Percentiles rank a stretch among this genome's conserved stretches.
Conservation (phyloP, 805 yeast genomes). For the Debaryomyces prosopidis region DNA sequence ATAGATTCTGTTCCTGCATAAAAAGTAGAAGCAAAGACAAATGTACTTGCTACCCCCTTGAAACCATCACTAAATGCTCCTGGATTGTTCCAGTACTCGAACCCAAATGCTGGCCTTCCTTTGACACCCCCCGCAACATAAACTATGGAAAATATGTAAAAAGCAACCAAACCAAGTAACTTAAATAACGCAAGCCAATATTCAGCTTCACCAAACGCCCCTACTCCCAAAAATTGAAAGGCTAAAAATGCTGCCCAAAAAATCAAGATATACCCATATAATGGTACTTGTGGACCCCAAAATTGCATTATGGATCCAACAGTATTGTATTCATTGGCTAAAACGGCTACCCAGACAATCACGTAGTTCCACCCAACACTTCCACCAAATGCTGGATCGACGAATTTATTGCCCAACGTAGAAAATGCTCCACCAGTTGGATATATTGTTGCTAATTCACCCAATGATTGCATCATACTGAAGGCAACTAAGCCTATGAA, state of each 20-base stretch:
- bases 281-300: slow-evolving; percentile 54
- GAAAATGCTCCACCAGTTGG: slow-evolving; percentile 54
- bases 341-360: slow-evolving; percentile 56
- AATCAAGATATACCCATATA: slow-evolving; percentile 55
- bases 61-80: slow-evolving; percentile 48
- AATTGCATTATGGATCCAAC: slow-evolving; percentile 49
- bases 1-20: slow-evolving; percentile 60
- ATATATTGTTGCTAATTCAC: slow-evolving; percentile 54
- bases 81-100: slow-evolving; percentile 44
- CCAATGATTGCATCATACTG: slow-evolving; percentile 55
- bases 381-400: slow-evolving; percentile 59
- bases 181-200: slow-evolving; percentile 53
- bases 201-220: slow-evolving; percentile 58
- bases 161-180: slow-evolving; percentile 47
- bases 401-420: slow-evolving; percentile 49
- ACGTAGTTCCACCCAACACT: slow-evolving; percentile 55
- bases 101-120: slow-evolving; percentile 38
- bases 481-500: slow-evolving; percentile 54
- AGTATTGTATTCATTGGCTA: slow-evolving; percentile 56
- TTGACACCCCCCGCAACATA: slow-evolving; percentile 46
- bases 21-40: slow-evolving; percentile 60
- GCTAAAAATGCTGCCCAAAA: slow-evolving; percentile 52
- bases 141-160: slow-evolving; percentile 51
- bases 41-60: slow-evolving; percentile 56
- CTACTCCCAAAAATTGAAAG: slow-evolving; percentile 53